A percentile compares a stretch with the other conserved stretches of the same genome.
These are phyloP conservation scores for Wickerhamomyces chaumierensis DNA, from an alignment of 805 yeast species.

Conservation along the genomic window DNA sequence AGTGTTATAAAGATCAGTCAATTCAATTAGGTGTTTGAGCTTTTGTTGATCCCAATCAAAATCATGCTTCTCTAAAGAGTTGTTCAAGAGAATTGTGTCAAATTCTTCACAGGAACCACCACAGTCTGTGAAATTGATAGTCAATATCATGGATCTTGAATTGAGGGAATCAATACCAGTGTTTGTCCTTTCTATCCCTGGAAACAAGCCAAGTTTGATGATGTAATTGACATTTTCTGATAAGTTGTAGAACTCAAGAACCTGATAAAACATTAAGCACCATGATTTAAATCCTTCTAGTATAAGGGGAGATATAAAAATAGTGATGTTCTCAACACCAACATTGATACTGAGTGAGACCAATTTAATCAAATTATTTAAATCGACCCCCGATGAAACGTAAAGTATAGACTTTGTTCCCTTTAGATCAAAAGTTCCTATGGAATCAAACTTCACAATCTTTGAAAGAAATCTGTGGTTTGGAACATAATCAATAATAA, in stretches of 20 bases:
- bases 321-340: not conserved
- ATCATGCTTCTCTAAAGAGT: too few species aligned
- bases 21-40: not conserved
- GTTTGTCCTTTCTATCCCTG: not conserved
- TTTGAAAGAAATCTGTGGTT: not conserved
- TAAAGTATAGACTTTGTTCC: not conserved
- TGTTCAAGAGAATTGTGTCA: not conserved
- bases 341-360: not conserved
- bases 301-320: not conserved
- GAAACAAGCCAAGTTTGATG: not conserved
- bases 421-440: not conserved
- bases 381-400: not conserved
- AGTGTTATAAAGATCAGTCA: not conserved
- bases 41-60: constrained; percentile 3
- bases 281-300: not conserved
- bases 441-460: not conserved
- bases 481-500: not conserved
- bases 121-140: not conserved
- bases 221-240: not conserved
- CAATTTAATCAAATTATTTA: not conserved
- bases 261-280: not conserved
- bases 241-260: not conserved
- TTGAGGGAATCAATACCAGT: not conserved
- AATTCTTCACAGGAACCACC: not conserved
- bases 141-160: not conserved